A percentile compares a stretch with the other conserved stretches of the same genome.
phyloP scores from a whole-genome alignment of 371 early-diverging fungal genomes.

The Mucor irregularis region DNA sequence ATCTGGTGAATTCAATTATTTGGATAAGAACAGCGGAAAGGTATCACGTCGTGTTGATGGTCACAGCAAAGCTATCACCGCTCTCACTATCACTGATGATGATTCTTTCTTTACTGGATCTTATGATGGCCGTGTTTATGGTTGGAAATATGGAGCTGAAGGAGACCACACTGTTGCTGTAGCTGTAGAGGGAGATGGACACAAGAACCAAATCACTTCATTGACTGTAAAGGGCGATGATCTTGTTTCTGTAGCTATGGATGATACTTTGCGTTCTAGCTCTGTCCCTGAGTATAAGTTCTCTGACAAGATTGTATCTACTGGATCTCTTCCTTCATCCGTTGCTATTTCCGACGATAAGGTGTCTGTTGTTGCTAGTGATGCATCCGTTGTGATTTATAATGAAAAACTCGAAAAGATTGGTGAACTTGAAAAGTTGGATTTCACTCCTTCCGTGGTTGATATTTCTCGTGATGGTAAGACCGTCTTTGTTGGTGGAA shows the following conservation, averaged over 20 bases:
- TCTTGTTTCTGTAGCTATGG: slow-evolving; percentile 75
- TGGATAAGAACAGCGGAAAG: slow-evolving; percentile 64
- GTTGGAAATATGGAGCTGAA: slow-evolving; percentile 57
- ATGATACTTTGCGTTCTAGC: slow-evolving; percentile 58
- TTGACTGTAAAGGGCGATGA: slow-evolving; percentile 40
- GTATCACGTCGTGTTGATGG: slow-evolving; percentile 68
- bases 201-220: slow-evolving; percentile 71
- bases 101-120: slow-evolving; percentile 81
- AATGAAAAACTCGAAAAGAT: slow-evolving; percentile 38
- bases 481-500: slow-evolving; percentile 67
- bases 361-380: slow-evolving; percentile 54
- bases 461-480: slow-evolving; percentile 60
- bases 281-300: slow-evolving; percentile 18
- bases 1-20: slow-evolving; percentile 81
- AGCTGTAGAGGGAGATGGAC: slow-evolving; percentile 57
- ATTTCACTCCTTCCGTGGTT: slow-evolving; percentile 56
- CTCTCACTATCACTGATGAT: slow-evolving; percentile 56
- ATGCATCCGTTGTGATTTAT: slow-evolving; percentile 40
- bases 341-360: slow-evolving; percentile 47
- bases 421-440: slow-evolving; percentile 22
- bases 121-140: slow-evolving; percentile 88
- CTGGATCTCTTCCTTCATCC: slow-evolving; percentile 54
- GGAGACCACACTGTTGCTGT: slow-evolving; percentile 36
- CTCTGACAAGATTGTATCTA: slow-evolving; percentile 37
- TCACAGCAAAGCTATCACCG: slow-evolving; percentile 86